Conservation (phyloP, 2,329 filamentous ascomycete genomes). For the Sarocladium kiliense region DNA sequence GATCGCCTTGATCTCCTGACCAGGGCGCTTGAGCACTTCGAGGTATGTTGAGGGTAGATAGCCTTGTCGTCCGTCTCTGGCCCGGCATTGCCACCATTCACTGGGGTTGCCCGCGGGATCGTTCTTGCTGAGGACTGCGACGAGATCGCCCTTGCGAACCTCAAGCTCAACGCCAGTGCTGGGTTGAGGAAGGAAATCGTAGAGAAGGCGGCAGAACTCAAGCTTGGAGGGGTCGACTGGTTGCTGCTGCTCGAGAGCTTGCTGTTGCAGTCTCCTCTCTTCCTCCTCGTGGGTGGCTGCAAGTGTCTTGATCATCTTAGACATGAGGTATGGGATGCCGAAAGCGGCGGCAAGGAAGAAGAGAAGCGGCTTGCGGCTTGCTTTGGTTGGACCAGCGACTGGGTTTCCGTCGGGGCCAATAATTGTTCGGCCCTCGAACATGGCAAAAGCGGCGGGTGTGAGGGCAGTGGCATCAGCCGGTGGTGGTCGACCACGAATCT, state of each 20-base stretch:
- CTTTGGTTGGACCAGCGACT: constrained; percentile 53
- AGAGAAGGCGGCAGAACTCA: constrained; percentile 91
- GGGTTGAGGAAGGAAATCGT: constrained; percentile 84
- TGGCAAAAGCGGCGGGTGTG: constrained; percentile 85
- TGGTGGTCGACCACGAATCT: constrained; percentile 83
- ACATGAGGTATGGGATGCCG: constrained; percentile 93
- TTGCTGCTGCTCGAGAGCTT: constrained; percentile 45
- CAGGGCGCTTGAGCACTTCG: constrained; percentile 60
- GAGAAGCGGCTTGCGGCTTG: constrained; percentile 90
- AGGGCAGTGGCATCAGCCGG: constrained; percentile 83
- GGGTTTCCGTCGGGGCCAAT: constrained; percentile 57
- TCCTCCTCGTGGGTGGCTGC: constrained; percentile 83
- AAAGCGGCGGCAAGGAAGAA: constrained; percentile 95
- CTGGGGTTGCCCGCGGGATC: constrained; percentile 88
- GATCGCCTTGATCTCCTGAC: constrained; percentile 46
- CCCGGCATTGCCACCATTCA: constrained; percentile 96
- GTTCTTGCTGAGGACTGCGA: constrained; percentile 86
- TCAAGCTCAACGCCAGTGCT: constrained; percentile 74
- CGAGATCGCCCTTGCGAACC: constrained; percentile 91
- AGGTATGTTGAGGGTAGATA: constrained; percentile 91
- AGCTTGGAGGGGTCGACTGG: constrained; percentile 82
- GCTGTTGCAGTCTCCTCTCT: constrained; percentile 50
- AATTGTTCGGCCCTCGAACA: constrained; percentile 69
- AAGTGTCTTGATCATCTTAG: constrained; percentile 84
- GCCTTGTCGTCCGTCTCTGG: constrained; percentile 82